Conservation (phyloP, 192 early-diverging fungal species). For the Jimgerdemannia lactiflua region DNA sequence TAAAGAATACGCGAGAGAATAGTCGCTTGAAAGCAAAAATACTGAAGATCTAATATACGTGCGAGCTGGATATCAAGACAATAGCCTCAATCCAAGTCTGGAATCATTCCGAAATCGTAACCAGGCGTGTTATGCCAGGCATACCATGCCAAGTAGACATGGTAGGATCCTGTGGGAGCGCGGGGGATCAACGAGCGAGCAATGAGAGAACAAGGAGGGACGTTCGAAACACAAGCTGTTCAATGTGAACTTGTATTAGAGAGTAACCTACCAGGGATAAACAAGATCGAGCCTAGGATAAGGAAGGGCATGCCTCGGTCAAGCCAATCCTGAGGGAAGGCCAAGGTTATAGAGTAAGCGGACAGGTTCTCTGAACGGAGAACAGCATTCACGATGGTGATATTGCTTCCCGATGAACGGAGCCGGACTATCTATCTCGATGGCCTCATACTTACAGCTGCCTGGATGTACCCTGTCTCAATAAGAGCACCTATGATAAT, state of each 20-base stretch:
- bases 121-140: conserved; percentile 55
- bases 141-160: conserved; percentile 52
- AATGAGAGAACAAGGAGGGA: neutral
- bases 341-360: too few relatives aligned
- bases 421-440: conserved; percentile 28
- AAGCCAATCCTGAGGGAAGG: conserved; percentile 51
- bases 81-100: conserved; percentile 36
- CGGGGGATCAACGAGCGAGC: neutral
- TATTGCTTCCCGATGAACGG: neutral
- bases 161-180: conserved; percentile 40
- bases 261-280: conserved; percentile 50
- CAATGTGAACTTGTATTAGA: too few relatives aligned
- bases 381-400: neutral
- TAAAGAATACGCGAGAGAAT: too few relatives aligned
- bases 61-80: too few relatives aligned
- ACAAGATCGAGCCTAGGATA: conserved; percentile 53
- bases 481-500: conserved; percentile 50
- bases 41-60: too few relatives aligned
- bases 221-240: too few relatives aligned
- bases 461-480: conserved; percentile 40
- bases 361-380: too few relatives aligned
- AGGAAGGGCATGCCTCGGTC: conserved; percentile 52
- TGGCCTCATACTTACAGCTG: too few relatives aligned
- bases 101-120: conserved; percentile 47
- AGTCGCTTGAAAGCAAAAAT: too few relatives aligned